Base-by-base conservation (phyloP, 2,329 filamentous ascomycete genomes). In the Sclerotinia trifoliorum region DNA sequence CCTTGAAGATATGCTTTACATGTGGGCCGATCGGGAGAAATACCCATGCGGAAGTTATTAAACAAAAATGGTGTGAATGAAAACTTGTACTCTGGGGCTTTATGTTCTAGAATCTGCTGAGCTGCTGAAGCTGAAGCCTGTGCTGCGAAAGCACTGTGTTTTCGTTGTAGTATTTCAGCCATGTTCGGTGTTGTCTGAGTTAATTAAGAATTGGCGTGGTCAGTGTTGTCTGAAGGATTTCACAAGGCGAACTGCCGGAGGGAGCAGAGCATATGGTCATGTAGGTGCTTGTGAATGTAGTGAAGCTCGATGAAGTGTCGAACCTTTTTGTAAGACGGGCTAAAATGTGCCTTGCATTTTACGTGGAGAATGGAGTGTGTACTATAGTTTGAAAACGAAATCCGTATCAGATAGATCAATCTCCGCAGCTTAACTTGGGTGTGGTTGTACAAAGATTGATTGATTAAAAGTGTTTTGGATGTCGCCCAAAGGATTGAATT, bases 1-100 rank as follows among this genome's bases (percentile, higher is more conserved):
- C 93, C 93, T 70, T 92, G 86, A 70, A 91, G 85, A 81, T 93
- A 97, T 70, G 93, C 89, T 77, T 91, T 92, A 83, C 95, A 98
- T 77, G 91, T 83, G 55, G 94, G 92, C 0, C 91, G 87, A 78
- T 91, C 88, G 49, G 90, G 86, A 29, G 92, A 87, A 64, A 97
- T 88, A 72, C 91, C 91, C 80, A 96, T 94, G 71, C 93, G 89
- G 80, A 95, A 93, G 73, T 91, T 93, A 70, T 88, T 83, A 73
- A 90, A 90, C 49, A 97, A 87, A 81, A 96, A 97, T 58, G 92
- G 90, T 44, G 88, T 89, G 84, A 97, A 97, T 79, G 86, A 87
- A 83, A 97, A 97, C 74, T 83, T 86, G 81, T 92, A 90, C 69
- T 78, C 74, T 5, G 83, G 82, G 5, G 83, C 79, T 68, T 81